These are phyloP conservation scores for Chaetomium cochliodes DNA, from an alignment of 495 filamentous ascomycete genomes.

Conservation along the genomic window DNA sequence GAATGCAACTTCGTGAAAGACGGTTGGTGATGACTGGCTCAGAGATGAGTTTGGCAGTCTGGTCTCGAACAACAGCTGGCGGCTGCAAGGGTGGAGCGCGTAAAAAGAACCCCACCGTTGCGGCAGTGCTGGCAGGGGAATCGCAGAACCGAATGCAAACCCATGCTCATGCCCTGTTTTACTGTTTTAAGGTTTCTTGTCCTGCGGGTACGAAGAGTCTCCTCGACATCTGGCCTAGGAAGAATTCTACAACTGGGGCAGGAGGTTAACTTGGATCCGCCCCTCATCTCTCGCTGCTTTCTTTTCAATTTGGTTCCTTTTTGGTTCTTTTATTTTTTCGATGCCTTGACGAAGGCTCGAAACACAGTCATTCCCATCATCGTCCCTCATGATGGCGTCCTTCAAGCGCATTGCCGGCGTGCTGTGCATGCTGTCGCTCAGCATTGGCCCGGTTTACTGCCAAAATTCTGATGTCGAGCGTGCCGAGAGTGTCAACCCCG, in stretches of 20 bases:
- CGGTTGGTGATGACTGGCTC: neutral
- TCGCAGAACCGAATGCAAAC: neutral
- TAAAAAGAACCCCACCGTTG: constrained; percentile 13
- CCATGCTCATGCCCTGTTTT: constrained; percentile 14
- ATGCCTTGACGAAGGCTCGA: neutral
- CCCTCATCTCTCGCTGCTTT: neutral
- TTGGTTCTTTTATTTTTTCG: constrained; percentile 6
- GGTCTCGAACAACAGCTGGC: constrained; percentile 7
- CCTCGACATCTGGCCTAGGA: neutral
- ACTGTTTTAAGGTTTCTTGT: constrained; percentile 15
- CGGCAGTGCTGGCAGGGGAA: constrained; percentile 21
- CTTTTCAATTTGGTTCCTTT: neutral
- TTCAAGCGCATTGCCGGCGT: constrained; percentile 20
- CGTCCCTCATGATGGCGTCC: constrained; percentile 23
- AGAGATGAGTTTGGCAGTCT: neutral
- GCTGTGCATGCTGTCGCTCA: constrained; percentile 21
- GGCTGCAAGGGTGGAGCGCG: constrained; percentile 14
- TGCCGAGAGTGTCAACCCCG: neutral
- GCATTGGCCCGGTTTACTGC: constrained; percentile 8
- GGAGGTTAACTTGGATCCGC: neutral
- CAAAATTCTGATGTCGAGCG: constrained; percentile 11
- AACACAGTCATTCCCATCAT: neutral
- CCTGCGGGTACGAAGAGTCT: neutral
- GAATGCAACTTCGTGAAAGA: too few species aligned
- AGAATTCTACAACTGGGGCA: neutral